phyloP scores from a whole-genome alignment of 2,329 filamentous ascomycete genomes.

The Fonsecaea erecta region DNA sequence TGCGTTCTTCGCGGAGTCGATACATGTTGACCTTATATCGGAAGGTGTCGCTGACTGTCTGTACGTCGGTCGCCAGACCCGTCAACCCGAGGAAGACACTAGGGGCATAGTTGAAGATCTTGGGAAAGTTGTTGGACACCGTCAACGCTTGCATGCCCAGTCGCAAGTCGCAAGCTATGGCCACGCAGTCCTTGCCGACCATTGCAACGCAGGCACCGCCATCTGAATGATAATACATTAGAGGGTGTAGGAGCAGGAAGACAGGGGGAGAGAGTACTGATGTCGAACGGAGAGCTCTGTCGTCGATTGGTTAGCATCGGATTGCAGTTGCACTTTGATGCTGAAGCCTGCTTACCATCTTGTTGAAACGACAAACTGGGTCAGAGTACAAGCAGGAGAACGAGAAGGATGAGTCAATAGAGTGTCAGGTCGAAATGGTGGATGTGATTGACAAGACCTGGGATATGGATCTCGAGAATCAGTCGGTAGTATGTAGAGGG shows the following conservation, averaged over 20 bases:
- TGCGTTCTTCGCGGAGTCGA: conserved; percentile 94
- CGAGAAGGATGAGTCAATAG: conserved; percentile 23
- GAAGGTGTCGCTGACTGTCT: conserved; percentile 93
- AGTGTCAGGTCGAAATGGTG: not conserved
- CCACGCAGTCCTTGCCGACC: conserved; percentile 99
- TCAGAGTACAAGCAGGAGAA: conserved; percentile 40
- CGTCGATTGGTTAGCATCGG: conserved; percentile 31
- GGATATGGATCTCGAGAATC: not conserved
- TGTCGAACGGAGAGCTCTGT: conserved; percentile 89
- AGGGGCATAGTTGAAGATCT: conserved; percentile 93
- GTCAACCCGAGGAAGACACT: conserved; percentile 95
- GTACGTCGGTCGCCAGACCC: conserved; percentile 93
- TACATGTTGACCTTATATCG: conserved; percentile 99
- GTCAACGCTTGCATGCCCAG: conserved; percentile 96
- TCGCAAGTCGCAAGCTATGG: conserved; percentile 97
- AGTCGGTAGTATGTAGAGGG: no score
- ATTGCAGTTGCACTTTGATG: conserved; percentile 27
- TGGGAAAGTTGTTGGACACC: conserved; percentile 99
- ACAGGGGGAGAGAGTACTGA: conserved; percentile 68
- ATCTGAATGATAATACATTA: conserved; percentile 50
- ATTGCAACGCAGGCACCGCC: conserved; percentile 97
- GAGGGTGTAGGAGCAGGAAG: not conserved
- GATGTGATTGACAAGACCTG: not conserved
- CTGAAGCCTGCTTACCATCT: conserved; percentile 24
- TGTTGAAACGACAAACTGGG: conserved; percentile 38